Evolutionary conservation across 306 rosid species (phyloP).

Genomic region (Benincasa hispida): DNA sequence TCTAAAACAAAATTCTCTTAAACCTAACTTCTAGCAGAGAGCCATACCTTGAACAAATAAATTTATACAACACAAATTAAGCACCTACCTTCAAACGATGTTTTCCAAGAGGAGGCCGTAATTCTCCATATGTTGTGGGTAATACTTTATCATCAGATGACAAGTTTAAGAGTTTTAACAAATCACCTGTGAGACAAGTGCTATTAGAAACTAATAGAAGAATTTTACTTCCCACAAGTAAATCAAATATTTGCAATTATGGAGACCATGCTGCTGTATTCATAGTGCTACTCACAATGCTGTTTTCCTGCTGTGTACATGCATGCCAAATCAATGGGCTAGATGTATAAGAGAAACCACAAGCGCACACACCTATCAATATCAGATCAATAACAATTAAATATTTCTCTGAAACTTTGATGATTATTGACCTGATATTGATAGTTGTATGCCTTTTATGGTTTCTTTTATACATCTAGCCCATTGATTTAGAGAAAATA

Average conservation of each 20-base stretch:
- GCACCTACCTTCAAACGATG: constrained; percentile 81
- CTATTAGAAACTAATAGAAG: neutral
- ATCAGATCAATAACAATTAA: neutral
- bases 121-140: constrained; percentile 88
- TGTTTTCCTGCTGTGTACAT: neutral
- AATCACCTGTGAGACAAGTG: constrained; percentile 51
- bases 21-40: neutral
- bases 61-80: neutral
- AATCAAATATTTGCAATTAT: neutral
- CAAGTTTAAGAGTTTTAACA: constrained; percentile 66
- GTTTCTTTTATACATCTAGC: neutral
- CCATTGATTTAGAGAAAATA: neutral
- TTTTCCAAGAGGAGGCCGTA: constrained; percentile 97
- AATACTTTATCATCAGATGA: constrained; percentile 62
- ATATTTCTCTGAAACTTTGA: neutral
- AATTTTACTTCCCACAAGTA: neutral
- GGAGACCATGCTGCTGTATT: neutral
- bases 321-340: neutral
- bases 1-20: neutral
- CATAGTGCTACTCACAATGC: neutral
- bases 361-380: neutral
- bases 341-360: neutral
- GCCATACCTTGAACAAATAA: neutral
- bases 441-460: neutral
- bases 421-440: neutral